These are phyloP conservation scores for Brassica juncea DNA, from an alignment of 345 rosid species.

Conservation along the genomic window DNA sequence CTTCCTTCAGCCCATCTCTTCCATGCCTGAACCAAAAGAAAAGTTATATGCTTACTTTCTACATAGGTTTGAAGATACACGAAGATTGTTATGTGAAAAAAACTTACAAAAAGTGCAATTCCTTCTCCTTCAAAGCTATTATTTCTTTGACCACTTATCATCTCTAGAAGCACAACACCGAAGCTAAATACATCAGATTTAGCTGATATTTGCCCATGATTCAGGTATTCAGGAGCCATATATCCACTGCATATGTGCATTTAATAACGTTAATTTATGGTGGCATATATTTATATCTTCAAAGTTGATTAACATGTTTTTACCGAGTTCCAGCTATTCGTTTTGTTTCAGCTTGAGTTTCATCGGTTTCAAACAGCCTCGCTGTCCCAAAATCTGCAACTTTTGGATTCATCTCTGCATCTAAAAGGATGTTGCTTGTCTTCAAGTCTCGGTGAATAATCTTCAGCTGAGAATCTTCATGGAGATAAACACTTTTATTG, in stretches of 20 bases:
- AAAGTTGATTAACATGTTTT: background rate
- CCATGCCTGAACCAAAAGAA: background rate
- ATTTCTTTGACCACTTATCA: constrained; percentile 25
- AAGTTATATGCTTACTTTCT: background rate
- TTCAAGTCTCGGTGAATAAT: constrained; percentile 43
- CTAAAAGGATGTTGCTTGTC: constrained; percentile 39
- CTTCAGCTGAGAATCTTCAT: constrained; percentile 38
- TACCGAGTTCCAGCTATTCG: constrained; percentile 28
- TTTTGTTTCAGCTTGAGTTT: constrained; percentile 38
- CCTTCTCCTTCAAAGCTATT: constrained; percentile 31
- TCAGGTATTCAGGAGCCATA: constrained; percentile 52
- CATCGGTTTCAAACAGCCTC: constrained; percentile 32
- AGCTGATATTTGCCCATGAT: constrained; percentile 43
- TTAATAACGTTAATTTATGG: background rate
- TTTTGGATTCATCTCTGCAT: constrained; percentile 39
- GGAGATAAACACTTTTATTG: constrained; percentile 21
- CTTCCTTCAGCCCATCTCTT: background rate
- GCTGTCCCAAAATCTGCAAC: constrained; percentile 49
- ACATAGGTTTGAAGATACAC: background rate
- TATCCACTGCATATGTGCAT: constrained; percentile 41
- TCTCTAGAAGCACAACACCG: constrained; percentile 43
- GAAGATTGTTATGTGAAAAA: background rate
- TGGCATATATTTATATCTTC: background rate
- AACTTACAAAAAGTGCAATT: constrained; percentile 17
- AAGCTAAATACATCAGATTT: constrained; percentile 54